Evolutionary conservation across 2,329 filamentous ascomycete species (phyloP).

Genomic region (Colletotrichum caudatum): DNA sequence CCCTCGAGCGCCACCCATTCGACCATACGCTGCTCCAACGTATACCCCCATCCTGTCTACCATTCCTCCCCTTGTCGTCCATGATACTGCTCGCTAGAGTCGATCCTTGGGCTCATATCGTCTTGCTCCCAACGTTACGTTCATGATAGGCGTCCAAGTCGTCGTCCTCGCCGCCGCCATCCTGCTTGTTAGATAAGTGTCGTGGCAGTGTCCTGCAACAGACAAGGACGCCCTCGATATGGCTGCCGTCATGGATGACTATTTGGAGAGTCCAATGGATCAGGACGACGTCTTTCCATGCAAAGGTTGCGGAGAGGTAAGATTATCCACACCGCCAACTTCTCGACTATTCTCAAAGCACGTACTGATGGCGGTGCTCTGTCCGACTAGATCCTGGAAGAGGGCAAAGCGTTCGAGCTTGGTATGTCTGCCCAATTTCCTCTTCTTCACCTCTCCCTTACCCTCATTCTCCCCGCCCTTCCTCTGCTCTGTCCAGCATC

Average conservation of each 20-base stretch:
- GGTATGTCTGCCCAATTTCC: slow-evolving; percentile 66
- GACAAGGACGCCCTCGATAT: slow-evolving; percentile 49
- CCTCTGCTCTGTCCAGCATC: slow-evolving; percentile 8
- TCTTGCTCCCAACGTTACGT: slow-evolving; percentile 21
- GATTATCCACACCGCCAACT: slow-evolving; percentile 44
- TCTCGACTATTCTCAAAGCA: slow-evolving; percentile 32
- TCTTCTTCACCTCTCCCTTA: slow-evolving; percentile 11
- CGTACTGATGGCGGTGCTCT: slow-evolving; percentile 39
- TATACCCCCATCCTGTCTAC: slow-evolving; percentile 32
- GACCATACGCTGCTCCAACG: slow-evolving; percentile 24
- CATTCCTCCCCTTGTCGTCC: slow-evolving; percentile 25
- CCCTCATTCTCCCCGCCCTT: background rate
- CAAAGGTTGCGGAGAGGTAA: slow-evolving; percentile 92
- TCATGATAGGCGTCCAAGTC: slow-evolving; percentile 36
- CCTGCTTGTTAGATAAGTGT: slow-evolving; percentile 30
- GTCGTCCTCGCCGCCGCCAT: background rate
- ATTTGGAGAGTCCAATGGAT: slow-evolving; percentile 76
- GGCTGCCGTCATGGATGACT: slow-evolving; percentile 68
- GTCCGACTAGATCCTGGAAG: slow-evolving; percentile 84
- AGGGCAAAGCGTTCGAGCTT: slow-evolving; percentile 98
- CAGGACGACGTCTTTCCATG: slow-evolving; percentile 88
- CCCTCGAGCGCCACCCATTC: slow-evolving; percentile 32
- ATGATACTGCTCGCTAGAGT: slow-evolving; percentile 31
- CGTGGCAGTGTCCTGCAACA: slow-evolving; percentile 31
- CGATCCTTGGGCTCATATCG: slow-evolving; percentile 26